phyloP scores from a whole-genome alignment of 2,329 filamentous ascomycete species.

The Pseudofabraea citricarpa region DNA sequence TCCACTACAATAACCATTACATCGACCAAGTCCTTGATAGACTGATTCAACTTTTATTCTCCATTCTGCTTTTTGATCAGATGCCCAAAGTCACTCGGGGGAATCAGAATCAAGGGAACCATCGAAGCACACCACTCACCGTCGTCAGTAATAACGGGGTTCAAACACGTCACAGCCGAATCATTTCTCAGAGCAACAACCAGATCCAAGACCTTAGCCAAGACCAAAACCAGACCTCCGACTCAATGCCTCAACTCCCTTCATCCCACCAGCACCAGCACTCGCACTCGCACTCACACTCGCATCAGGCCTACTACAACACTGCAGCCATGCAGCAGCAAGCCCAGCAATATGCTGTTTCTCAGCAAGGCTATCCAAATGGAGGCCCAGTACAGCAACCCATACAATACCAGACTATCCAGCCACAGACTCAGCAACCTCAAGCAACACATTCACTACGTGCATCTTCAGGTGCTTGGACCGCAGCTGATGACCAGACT shows the following conservation, averaged over 20 bases:
- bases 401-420: not conserved
- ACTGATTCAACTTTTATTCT: slow-evolving; percentile 8
- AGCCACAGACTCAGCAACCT: slow-evolving; percentile 3
- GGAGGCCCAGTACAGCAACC: not conserved
- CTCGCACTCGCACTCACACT: slow-evolving; percentile 2
- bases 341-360: slow-evolving; percentile 9
- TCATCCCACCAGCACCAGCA: slow-evolving; percentile 10
- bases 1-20: slow-evolving; percentile 1
- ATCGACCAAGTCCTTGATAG: not conserved
- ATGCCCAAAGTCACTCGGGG: slow-evolving; percentile 23
- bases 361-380: too few species aligned
- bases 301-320: not conserved
- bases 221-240: slow-evolving; percentile 13
- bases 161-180: not conserved
- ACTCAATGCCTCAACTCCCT: slow-evolving; percentile 7
- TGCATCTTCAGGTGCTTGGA: slow-evolving; percentile 66
- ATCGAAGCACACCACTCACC: slow-evolving; percentile 15
- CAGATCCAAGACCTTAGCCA: slow-evolving; percentile 12
- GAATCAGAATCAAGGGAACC: slow-evolving; percentile 17
- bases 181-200: slow-evolving; percentile 2
- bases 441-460: slow-evolving; percentile 27
- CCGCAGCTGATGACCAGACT: slow-evolving; percentile 66
- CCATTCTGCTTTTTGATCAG: slow-evolving; percentile 8
- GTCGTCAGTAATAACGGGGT: not conserved
- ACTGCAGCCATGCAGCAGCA: slow-evolving; percentile 2